phyloP scores from a whole-genome alignment of 768 basidiomycete genomes.

The Myochromella boudieri region DNA sequence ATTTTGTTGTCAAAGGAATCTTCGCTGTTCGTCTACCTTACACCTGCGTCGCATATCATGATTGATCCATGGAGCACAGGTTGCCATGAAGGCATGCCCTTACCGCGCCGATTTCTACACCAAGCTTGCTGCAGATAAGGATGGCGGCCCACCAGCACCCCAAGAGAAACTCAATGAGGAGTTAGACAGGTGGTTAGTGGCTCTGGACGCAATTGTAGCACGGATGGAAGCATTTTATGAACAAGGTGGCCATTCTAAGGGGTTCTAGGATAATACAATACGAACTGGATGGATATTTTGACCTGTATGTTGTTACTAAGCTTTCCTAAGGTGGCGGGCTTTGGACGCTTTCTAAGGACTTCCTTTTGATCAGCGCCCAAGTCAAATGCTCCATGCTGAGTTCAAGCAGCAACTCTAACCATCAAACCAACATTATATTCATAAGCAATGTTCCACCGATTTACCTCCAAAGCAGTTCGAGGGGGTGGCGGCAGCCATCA shows the following conservation, averaged over 20 bases:
- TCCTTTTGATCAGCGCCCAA: no score
- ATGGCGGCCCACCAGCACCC: conserved; percentile 44
- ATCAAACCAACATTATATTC: no score
- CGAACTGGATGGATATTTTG: no score
- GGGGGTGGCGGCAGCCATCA: no score
- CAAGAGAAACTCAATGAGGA: conserved; percentile 55
- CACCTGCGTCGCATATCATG: neutral
- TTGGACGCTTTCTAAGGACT: no score
- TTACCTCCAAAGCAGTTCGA: no score
- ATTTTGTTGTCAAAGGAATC: conserved; percentile 67
- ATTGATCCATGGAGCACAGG: conserved; percentile 27
- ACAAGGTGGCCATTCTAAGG: conserved; percentile 55
- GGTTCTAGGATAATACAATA: conserved; percentile 30
- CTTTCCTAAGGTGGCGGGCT: no score
- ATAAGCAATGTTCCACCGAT: no score
- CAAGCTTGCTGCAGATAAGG: conserved; percentile 61
- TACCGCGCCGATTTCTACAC: conserved; percentile 67
- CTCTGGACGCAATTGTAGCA: conserved; percentile 52
- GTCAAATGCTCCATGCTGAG: no score
- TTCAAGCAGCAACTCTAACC: no score
- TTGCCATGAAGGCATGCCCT: conserved; percentile 68
- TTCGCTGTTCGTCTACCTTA: conserved; percentile 44
- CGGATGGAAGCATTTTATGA: conserved; percentile 62
- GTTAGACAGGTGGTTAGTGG: conserved; percentile 66
- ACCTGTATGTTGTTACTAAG: no score